Base-by-base conservation (phyloP, 257 asterid genomes). In the Przewalskia tangutica region DNA sequence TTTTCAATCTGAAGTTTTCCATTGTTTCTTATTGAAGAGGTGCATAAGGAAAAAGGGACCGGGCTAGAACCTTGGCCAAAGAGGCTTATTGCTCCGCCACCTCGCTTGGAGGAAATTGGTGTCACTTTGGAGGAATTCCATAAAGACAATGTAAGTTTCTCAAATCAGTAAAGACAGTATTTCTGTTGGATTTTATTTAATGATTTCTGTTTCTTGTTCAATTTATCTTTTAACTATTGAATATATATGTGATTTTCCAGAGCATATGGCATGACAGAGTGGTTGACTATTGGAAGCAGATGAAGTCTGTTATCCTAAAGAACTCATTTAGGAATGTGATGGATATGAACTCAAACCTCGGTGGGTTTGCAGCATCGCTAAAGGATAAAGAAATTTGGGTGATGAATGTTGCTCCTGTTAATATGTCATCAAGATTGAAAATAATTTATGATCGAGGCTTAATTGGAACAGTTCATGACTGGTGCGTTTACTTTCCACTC, bases 311-410 rank as follows among this genome's bases (percentile, higher is more conserved):
- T 10, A 64, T 83, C 73, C 92, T 77, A 48, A 85, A 88, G 55
- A 88, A 89, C 85, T 88, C 97, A 40, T 83, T 95, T 73, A 93
- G 98, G 89, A 95, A 95, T 86, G 88, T 95, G 84, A 95, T 95
- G 98, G 98, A 95, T 85, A 92, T 95, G 98, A 92, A 93, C 85
- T 90, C 99, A 83, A 89, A 95, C 90, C 90, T 95, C 23, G 99
- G 99, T 53, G 97, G 98, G 40, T 95, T 93, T 85, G 95, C 97
- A 58, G 89, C 98, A 80, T 97, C 98, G 42, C 86, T 95, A 13
- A 91, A 90, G 79, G 93, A 93, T 80, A 90, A 87, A 88, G 98
- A 95, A 80, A 93, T 90, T 65, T 95, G 99, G 99, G 98, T 95
- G 84, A 95, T 95, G 99, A 95, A 95, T 56, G 97, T 93, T 84